phyloP scores from a whole-genome alignment of 345 rosid species.

The Erucastrum elatum region DNA sequence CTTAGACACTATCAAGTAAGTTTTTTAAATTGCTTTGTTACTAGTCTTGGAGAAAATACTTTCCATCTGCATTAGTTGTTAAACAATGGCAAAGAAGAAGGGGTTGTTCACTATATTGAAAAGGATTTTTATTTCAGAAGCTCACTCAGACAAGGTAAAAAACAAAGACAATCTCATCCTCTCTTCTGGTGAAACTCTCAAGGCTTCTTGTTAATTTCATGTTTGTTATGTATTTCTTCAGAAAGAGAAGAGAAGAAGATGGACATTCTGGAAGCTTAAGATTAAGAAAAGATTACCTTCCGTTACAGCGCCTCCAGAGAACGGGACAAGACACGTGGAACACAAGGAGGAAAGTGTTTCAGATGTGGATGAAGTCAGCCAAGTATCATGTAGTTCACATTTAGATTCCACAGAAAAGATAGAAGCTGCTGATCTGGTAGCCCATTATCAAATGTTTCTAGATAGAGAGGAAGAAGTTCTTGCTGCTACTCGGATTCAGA shows the following conservation, averaged over 20 bases:
- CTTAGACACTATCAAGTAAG: constrained; percentile 19
- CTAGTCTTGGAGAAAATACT: neutral
- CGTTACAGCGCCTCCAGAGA: constrained; percentile 54
- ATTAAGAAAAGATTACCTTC: constrained; percentile 50
- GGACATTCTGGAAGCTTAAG: constrained; percentile 65
- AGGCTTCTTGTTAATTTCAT: neutral
- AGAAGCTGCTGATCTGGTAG: constrained; percentile 25
- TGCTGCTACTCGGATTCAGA: constrained; percentile 67
- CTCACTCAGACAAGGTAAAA: constrained; percentile 62
- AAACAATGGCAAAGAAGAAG: constrained; percentile 66
- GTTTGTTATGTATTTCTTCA: constrained; percentile 19
- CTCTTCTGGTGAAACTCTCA: neutral
- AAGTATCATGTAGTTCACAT: constrained; percentile 41
- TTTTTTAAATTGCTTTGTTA: neutral
- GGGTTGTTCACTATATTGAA: constrained; percentile 71
- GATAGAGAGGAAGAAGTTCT: constrained; percentile 31
- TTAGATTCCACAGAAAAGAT: constrained; percentile 38
- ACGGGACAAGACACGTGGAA: constrained; percentile 44
- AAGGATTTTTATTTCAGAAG: constrained; percentile 65
- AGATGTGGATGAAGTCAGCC: constrained; percentile 53
- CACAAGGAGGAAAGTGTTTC: constrained; percentile 46
- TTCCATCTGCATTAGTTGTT: no score
- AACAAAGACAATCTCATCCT: neutral
- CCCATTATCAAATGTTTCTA: constrained; percentile 31
- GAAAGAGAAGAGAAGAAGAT: constrained; percentile 69